phyloP scores from a whole-genome alignment of 352 stramenopile genomes.

The Phytophthora rubi region DNA sequence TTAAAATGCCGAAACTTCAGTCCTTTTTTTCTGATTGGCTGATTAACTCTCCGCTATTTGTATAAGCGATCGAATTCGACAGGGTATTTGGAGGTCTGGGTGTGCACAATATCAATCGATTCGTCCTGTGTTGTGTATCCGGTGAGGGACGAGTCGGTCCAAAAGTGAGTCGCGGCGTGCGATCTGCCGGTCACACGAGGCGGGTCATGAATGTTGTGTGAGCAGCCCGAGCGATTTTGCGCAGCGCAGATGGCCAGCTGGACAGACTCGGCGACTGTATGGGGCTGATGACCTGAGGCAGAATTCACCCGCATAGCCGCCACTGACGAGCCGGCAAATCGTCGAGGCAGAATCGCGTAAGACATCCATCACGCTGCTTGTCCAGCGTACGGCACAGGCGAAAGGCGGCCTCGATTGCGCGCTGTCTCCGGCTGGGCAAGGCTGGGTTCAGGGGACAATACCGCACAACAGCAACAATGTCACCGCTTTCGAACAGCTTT shows the following conservation, averaged over 20 bases:
- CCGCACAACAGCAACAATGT: slow-evolving; percentile 3
- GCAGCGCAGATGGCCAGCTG: slow-evolving; percentile 19
- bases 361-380: slow-evolving; percentile 45
- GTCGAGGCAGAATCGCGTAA: slow-evolving; percentile 22
- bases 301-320: slow-evolving; percentile 17
- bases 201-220: slow-evolving; percentile 31
- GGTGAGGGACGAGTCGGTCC: background rate
- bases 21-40: too few relatives aligned
- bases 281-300: slow-evolving; percentile 35
- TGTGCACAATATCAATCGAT: too few relatives aligned
- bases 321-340: slow-evolving; percentile 41
- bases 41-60: too few relatives aligned
- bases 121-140: too few relatives aligned
- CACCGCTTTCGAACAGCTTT: slow-evolving; percentile 29
- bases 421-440: slow-evolving; percentile 3
- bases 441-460: slow-evolving; percentile 20
- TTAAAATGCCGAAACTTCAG: too few relatives aligned
- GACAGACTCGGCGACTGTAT: slow-evolving; percentile 11
- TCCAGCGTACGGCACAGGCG: slow-evolving; percentile 18
- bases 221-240: slow-evolving; percentile 16
- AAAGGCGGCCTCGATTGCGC: slow-evolving; percentile 21
- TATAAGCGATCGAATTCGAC: too few relatives aligned
- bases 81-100: too few relatives aligned
- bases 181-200: slow-evolving; percentile 20
- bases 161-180: slow-evolving; percentile 7